Conservation (phyloP, 495 filamentous ascomycete species). For the Penicillium mononematosum region DNA sequence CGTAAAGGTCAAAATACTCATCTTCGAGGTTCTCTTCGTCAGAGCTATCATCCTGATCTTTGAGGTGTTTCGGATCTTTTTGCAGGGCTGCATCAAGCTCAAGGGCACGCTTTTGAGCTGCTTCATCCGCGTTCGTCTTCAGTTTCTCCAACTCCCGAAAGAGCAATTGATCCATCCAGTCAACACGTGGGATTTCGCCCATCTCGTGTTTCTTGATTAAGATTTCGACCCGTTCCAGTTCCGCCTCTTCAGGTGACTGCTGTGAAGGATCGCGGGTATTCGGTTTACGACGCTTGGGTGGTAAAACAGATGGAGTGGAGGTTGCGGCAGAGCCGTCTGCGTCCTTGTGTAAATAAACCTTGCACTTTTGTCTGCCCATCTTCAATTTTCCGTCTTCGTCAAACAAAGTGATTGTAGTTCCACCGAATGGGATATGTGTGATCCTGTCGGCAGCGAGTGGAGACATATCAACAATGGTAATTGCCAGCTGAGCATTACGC, state of each 20-base stretch:
- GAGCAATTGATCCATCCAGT: conserved; percentile 93
- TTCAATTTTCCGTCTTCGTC: conserved; percentile 86
- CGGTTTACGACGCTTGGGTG: conserved; percentile 49
- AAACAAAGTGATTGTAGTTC: conserved; percentile 87
- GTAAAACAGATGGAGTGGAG: conserved; percentile 67
- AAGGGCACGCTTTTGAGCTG: conserved; percentile 37
- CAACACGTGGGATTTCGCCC: conserved; percentile 86
- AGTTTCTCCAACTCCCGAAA: conserved; percentile 83
- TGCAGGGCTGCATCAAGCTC: conserved; percentile 30
- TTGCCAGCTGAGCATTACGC: conserved; percentile 75
- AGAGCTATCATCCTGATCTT: conserved; percentile 29
- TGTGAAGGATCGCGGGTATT: conserved; percentile 36
- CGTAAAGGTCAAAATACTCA: conserved; percentile 69
- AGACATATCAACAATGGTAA: conserved; percentile 94
- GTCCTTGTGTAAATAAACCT: conserved; percentile 73
- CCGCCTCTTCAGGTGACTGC: conserved; percentile 62
- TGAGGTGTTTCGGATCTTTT: conserved; percentile 18
- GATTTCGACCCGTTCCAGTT: conserved; percentile 79
- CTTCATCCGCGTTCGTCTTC: conserved; percentile 56
- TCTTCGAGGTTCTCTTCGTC: conserved; percentile 49
- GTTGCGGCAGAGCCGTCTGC: conserved; percentile 85
- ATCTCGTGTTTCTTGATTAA: conserved; percentile 98
- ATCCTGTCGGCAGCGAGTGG: conserved; percentile 63
- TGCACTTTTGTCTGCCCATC: conserved; percentile 90
- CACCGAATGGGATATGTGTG: conserved; percentile 86